Evolutionary conservation across 345 rosid genomes (phyloP).

Genomic region (Psidium friedrichsthalianum): DNA sequence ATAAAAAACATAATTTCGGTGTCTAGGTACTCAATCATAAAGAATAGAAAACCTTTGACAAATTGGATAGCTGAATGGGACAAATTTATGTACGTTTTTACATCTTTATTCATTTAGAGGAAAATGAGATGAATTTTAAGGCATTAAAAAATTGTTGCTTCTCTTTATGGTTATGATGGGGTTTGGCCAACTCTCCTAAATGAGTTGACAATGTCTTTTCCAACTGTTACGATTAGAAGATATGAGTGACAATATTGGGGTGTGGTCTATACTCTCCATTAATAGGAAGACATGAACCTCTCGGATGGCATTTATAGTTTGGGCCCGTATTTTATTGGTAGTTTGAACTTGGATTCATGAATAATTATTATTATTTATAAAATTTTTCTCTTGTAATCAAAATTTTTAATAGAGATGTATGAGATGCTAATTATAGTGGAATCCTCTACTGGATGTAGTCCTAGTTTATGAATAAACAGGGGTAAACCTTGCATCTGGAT

Average conservation of each 20-base stretch:
- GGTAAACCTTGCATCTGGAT: too few relatives aligned
- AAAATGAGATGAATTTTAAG: background rate
- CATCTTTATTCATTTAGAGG: background rate
- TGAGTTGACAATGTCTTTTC: background rate
- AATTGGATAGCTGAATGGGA: background rate
- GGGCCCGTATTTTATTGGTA: too few relatives aligned
- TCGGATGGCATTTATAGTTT: too few relatives aligned
- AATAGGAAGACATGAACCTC: too few relatives aligned
- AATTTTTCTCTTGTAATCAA: too few relatives aligned
- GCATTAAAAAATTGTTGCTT: background rate
- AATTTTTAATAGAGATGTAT: too few relatives aligned
- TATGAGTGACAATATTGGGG: background rate
- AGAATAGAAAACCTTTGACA: background rate
- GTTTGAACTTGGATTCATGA: too few relatives aligned
- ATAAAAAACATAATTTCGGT: background rate
- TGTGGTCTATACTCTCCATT: too few relatives aligned
- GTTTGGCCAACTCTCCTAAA: background rate
- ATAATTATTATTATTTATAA: too few relatives aligned
- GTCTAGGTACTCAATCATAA: background rate
- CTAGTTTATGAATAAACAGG: too few relatives aligned
- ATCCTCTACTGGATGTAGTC: too few relatives aligned
- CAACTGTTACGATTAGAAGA: background rate
- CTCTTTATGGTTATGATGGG: background rate
- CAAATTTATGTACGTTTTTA: background rate
- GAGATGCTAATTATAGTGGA: too few relatives aligned